Base-by-base conservation (phyloP, 768 basidiomycete genomes). In the Pulveroboletus sp. region DNA sequence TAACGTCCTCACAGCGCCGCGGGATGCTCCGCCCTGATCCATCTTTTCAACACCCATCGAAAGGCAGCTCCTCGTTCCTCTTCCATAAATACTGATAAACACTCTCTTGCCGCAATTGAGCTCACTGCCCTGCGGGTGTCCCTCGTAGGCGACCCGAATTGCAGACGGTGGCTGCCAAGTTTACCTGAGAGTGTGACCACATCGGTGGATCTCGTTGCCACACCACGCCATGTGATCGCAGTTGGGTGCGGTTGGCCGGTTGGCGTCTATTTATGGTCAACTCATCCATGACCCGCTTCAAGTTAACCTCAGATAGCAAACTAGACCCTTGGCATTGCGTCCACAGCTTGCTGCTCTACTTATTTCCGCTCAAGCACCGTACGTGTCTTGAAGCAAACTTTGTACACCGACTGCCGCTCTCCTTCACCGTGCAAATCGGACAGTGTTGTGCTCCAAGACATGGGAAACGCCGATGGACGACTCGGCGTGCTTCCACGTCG, bases 281-380 rank as follows among this genome's bases (percentile, higher is more conserved):
- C 21, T 10, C 11, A 18, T 10, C 12, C 21, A 21, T 21, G 31
- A 15, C n/a, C n/a, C n/a, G n/a, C n/a, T n/a, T n/a, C 12, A 14
- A 33, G 12, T 43, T 39, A n/a, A 14, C 52, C 57, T 18, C 10
- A 50, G 48, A 45, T 15, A 37, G 55, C 8, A 21, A 44, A 32
- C 24, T 47, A 27, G 11, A 27, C 27, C 3, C 45, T 38, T 36
- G 54, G 37, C 50, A 7, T 43, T 36, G 26, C 12, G n/a, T 40
- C 10, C 26, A 11, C 27, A 28, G 5, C 57, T 54, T 49, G 31
- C 27, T 24, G 24, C n/a, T 51, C 42, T 57, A 28, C 17, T 30
- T 43, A 62, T 50, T 38, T 56, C 63, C 63, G 63, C 60, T 59
- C 60, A 67, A 67, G 17, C 42, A 21, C 63, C 63, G 47, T 50